Conservation (phyloP, 331 rosid genomes). For the Malus hybrid region DNA sequence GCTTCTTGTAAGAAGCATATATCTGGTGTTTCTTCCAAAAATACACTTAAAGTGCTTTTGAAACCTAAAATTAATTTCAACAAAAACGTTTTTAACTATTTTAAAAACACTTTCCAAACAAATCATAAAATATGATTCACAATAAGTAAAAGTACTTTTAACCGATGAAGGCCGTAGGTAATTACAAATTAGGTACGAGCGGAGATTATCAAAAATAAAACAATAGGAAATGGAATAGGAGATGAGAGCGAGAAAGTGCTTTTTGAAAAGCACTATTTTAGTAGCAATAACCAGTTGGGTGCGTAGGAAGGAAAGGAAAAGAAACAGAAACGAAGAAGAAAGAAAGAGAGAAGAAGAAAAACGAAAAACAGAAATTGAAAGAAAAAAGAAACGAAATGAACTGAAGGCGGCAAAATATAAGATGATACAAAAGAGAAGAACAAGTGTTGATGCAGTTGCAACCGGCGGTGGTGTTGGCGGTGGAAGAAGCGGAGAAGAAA, state of each 20-base stretch:
- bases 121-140: too few species aligned
- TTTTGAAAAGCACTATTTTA: constrained; percentile 16
- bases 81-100: too few species aligned
- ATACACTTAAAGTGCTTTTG: too few species aligned
- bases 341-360: background rate
- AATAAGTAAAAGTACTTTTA: too few species aligned
- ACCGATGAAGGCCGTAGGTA: background rate
- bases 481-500: background rate
- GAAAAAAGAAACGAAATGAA: background rate
- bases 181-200: background rate
- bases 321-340: background rate
- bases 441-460: constrained; percentile 15
- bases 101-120: rapidly evolving
- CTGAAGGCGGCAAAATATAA: constrained; percentile 7
- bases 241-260: constrained; percentile 8
- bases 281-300: background rate
- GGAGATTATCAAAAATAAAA: background rate
- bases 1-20: too few species aligned
- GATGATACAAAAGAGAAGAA: constrained; percentile 36
- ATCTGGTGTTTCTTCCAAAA: rapidly evolving
- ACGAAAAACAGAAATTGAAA: background rate
- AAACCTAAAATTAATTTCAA: too few species aligned
- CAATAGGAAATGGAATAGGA: background rate
- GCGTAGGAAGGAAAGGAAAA: constrained; percentile 6
- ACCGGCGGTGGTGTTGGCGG: background rate